Evolutionary conservation across 768 basidiomycete species (phyloP), one percentile per base, ranked within the genome.

Genomic region (Tricholoma matsutake): DNA sequence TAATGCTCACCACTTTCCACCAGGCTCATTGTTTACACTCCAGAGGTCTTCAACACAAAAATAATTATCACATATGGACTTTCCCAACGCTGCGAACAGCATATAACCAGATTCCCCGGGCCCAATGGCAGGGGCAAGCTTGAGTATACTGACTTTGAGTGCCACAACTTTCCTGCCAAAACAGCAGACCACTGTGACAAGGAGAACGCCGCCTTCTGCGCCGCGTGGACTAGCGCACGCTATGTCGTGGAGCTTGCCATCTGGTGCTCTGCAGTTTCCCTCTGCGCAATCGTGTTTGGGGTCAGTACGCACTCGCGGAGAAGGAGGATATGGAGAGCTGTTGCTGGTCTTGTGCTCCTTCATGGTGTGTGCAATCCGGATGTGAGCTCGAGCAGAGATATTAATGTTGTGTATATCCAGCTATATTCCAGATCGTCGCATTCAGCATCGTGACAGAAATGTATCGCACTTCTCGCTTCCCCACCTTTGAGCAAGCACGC

Each of bases 271-370:
- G 79, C 76, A 52, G 73, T 86, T 28, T 83, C 88, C 3, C 72
- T 89, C 37, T 67, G 79, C 0, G 76, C 88, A 7, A 78, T 92
- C 53, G 67, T 86, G 43, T 78, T 92, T 60, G 90, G 91, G 3
- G 79, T 90, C 18, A 89, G 82, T 67, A 91, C 91, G 0, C 85
- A 85, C 67, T 89, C 89, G 14, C 79, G 90, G 55, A 79, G 91
- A 64, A 78, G 89, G 60, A 83, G 91, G 64, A 86, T 91, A 32
- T 92, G 91, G 91, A 84, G 82, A 68, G 86, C 83, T 1, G 86
- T 88, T 1, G 88, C 88, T 7, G 84, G 83, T 14, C 71, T 92
- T 9, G 76, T 89, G 11, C 71, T 84, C 14, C 66, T 91, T 18
- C 86, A 89, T 67, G 82, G 89, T 87, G 64, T 47, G 74, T 67